Evolutionary conservation across 768 basidiomycete species (phyloP), one percentile per base, ranked within the genome.

Genomic region (Cyathus striatus): DNA sequence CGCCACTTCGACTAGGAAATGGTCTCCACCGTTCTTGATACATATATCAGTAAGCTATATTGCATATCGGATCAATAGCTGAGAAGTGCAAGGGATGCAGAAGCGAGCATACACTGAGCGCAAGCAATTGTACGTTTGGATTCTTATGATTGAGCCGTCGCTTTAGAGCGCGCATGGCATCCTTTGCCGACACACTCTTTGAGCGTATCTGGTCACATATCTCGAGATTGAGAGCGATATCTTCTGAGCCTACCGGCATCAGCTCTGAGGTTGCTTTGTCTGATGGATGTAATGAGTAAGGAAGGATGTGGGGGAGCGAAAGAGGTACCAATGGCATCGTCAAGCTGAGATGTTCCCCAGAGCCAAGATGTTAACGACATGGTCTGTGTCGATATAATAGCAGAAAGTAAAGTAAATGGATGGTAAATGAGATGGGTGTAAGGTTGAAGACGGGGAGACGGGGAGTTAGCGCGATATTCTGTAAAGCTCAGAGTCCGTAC

Each of bases 181-280:
- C 82, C 64, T 86, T 87, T 14, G 94, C 83, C 14, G 79, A 76
- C 1, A 86, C 84, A 32, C 86, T 79, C 70, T 95, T 94, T 5
- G 90, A 90, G 42, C 93, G 81, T 59, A 99, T 93, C 64, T 94
- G 86, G 65, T 99, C 96, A 51, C 91, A 92, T 72, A 97, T 90
- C 61, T 97, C 92, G 46, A 99, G 86, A 55, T 87, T 87, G 49
- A 92, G 73, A 6, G 92, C 90, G 27, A 98, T 92, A 62, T 97
- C 91, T 60, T 94, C 90, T 41, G 80, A 68, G 21, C 86, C 87
- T 37, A 80, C 75, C 27, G 92, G 90, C 41, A 91, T 65, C 20
- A 91, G 72, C 61, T 93, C 90, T 3, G 91, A 92, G 13, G 93
- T 96, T n/a, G 90, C 89, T 67, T 89, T 92, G 72, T 93, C 92